Evolutionary conservation across 2,329 filamentous ascomycete genomes (phyloP).

Genomic region (Exophiala sp.): DNA sequence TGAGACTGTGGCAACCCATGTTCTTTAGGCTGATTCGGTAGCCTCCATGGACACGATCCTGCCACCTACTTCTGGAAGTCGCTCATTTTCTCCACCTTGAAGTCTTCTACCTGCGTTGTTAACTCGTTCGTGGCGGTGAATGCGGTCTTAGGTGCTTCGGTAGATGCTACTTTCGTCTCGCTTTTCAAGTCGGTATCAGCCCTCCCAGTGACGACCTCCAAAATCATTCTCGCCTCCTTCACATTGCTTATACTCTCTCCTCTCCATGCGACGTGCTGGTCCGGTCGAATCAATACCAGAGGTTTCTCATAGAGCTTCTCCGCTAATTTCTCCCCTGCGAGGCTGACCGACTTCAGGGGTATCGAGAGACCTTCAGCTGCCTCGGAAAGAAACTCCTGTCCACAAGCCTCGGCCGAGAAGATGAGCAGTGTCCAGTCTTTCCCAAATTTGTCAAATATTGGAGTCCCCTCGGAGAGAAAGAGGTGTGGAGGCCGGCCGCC

Average conservation of each 20-base stretch:
- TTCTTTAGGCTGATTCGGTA: too few relatives aligned
- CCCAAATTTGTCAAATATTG: conserved; percentile 18
- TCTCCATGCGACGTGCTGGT: conserved; percentile 21
- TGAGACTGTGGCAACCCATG: too few relatives aligned
- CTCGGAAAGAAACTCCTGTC: not conserved
- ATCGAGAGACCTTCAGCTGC: not conserved
- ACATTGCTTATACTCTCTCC: not conserved
- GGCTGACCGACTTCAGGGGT: conserved; percentile 3
- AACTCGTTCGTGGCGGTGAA: conserved; percentile 10
- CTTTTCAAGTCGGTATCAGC: too few relatives aligned
- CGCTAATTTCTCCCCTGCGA: conserved; percentile 6
- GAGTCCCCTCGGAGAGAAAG: conserved; percentile 13
- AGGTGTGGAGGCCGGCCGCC: conserved; percentile 11
- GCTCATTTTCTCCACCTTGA: conserved; percentile 10
- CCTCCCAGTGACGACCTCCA: conserved; percentile 23
- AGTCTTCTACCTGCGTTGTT: conserved; percentile 5
- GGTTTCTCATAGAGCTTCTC: conserved; percentile 11
- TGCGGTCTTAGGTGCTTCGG: not conserved
- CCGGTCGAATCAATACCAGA: conserved; percentile 16
- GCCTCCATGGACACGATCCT: too few relatives aligned
- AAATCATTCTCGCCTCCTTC: not conserved
- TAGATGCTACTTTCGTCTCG: too few relatives aligned
- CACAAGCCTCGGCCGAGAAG: not conserved
- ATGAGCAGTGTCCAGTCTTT: conserved; percentile 10
- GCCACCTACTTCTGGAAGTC: conserved; percentile 4